phyloP scores from a whole-genome alignment of 2,329 filamentous ascomycete species.

The Xylaria sp. region DNA sequence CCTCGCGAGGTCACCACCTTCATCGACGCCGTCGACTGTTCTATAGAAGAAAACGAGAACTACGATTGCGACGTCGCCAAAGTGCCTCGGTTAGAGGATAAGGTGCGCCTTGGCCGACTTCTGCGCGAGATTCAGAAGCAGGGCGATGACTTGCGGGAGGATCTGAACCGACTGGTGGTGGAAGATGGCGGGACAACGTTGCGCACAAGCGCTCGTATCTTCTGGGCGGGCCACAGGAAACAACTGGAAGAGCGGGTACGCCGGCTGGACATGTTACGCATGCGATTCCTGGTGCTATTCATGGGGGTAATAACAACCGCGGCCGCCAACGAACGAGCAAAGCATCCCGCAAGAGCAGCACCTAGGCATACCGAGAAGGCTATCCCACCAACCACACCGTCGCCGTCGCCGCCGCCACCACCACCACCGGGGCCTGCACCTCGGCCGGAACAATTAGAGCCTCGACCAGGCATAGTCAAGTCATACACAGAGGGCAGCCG shows the following conservation, averaged over 20 bases:
- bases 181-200: conserved; percentile 58
- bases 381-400: conserved; percentile 39
- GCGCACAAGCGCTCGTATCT: conserved; percentile 61
- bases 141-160: conserved; percentile 70
- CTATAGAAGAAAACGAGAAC: conserved; percentile 71
- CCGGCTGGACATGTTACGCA: conserved; percentile 69
- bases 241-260: conserved; percentile 68
- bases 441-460: conserved; percentile 1
- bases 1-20: conserved; percentile 68
- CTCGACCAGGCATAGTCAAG: conserved; percentile 52
- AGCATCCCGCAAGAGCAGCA: conserved; percentile 46
- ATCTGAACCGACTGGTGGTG: conserved; percentile 64
- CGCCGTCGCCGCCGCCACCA: conserved; percentile 41
- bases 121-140: conserved; percentile 71
- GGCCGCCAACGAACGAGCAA: conserved; percentile 48
- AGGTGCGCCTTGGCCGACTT: conserved; percentile 67
- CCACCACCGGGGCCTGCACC: conserved; percentile 31
- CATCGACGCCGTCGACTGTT: conserved; percentile 70
- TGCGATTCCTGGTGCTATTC: conserved; percentile 73
- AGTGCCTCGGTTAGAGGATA: conserved; percentile 69
- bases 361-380: conserved; percentile 50
- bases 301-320: conserved; percentile 67
- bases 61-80: conserved; percentile 70
- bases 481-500: conserved; percentile 58
- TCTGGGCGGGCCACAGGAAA: conserved; percentile 67